Conservation (phyloP, 345 rosid genomes). For the Balakata baccata region DNA sequence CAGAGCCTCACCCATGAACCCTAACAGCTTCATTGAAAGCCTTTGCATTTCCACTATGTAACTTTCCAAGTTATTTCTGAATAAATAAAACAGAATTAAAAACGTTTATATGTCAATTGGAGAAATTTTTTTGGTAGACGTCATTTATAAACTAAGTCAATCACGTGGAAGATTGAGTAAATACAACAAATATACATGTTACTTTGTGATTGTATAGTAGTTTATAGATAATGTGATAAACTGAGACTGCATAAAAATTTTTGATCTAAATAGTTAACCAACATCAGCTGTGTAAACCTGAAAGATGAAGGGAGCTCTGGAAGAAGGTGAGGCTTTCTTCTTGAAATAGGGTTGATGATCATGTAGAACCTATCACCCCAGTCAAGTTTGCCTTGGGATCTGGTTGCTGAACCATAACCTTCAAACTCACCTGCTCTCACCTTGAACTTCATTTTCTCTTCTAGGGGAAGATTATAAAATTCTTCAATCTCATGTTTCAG, state of each 20-base stretch:
- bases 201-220: too few relatives aligned
- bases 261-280: too few relatives aligned
- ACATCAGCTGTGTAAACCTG: conserved; percentile 24
- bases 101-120: too few relatives aligned
- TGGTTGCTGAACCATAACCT: conserved; percentile 20
- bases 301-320: conserved; percentile 42
- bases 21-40: conserved; percentile 30
- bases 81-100: too few relatives aligned
- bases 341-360: conserved; percentile 22
- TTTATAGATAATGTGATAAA: too few relatives aligned
- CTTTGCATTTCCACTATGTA: conserved; percentile 30
- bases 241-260: too few relatives aligned
- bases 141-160: too few relatives aligned
- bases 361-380: conserved; percentile 30
- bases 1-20: conserved; percentile 21
- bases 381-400: conserved; percentile 12
- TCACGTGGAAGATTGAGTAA: too few relatives aligned
- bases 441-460: conserved; percentile 34
- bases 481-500: conserved; percentile 27
- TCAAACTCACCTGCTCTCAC: conserved; percentile 23
- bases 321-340: conserved; percentile 35
- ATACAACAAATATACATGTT: too few relatives aligned
- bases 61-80: conserved; percentile 29
- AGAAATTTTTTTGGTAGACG: too few relatives aligned
- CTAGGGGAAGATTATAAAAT: conserved; percentile 32